phyloP scores from a whole-genome alignment of 75 land plant species.

The Pinus taeda region DNA sequence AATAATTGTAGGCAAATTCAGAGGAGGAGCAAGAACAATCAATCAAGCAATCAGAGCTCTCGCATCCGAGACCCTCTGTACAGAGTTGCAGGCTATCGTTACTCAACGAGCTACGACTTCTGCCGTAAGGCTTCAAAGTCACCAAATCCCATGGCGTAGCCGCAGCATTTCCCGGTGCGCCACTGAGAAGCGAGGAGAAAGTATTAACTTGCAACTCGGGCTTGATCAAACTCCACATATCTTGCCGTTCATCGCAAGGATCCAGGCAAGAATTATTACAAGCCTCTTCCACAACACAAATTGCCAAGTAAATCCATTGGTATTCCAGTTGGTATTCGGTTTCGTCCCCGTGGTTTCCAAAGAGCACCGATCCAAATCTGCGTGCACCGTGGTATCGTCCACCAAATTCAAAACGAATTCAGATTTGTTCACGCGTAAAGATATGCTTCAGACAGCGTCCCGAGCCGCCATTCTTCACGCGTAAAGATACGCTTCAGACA shows the following conservation, averaged over 20 bases:
- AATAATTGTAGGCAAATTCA: not conserved
- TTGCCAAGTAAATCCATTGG: too few relatives aligned
- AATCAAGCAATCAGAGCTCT: not conserved
- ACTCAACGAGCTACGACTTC: constrained; percentile 6
- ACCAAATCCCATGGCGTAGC: not conserved
- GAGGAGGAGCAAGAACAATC: not conserved
- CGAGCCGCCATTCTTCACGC: too few relatives aligned
- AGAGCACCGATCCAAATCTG: too few relatives aligned
- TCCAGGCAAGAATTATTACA: not conserved
- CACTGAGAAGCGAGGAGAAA: not conserved
- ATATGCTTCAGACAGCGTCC: too few relatives aligned
- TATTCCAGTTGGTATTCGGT: too few relatives aligned
- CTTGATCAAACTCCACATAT: constrained; percentile 7
- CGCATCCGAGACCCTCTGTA: constrained; percentile 11
- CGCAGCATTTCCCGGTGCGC: not conserved
- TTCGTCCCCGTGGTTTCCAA: too few relatives aligned
- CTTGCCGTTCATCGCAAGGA: not conserved
- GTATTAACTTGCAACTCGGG: not conserved
- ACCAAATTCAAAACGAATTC: too few relatives aligned
- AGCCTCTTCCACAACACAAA: not conserved
- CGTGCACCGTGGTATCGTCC: too few relatives aligned
- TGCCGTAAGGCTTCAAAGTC: not conserved
- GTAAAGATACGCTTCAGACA: too few relatives aligned
- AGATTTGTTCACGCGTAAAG: too few relatives aligned
- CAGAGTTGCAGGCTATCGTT: constrained; percentile 8